A percentile compares a stretch with the other conserved stretches of the same genome.
Conservation (phyloP, 2,329 filamentous ascomycete genomes). For the Neopestalotiopsis rosae region DNA sequence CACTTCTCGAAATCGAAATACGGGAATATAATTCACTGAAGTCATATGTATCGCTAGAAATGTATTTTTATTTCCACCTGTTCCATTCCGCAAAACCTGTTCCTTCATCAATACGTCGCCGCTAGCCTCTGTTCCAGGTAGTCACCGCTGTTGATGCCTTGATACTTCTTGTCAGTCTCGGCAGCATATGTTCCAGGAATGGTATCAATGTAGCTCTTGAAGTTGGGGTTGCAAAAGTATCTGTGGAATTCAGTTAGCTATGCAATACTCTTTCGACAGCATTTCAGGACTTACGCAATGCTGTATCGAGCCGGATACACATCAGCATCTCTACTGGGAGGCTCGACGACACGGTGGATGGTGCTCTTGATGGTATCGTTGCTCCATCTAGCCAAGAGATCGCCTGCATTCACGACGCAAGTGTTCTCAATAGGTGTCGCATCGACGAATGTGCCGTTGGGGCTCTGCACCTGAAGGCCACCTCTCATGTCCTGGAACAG, state of each 20-base stretch:
- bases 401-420: constrained; percentile 46
- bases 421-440: constrained; percentile 57
- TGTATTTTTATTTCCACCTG: neutral
- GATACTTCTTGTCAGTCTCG: constrained; percentile 77
- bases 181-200: constrained; percentile 76
- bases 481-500: constrained; percentile 65
- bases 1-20: too few species aligned
- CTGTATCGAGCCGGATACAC: constrained; percentile 81
- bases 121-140: constrained; percentile 81
- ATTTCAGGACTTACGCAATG: constrained; percentile 77
- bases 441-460: constrained; percentile 79
- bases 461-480: constrained; percentile 67
- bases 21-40: too few species aligned
- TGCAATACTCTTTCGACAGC: too few species aligned
- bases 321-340: constrained; percentile 62
- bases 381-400: constrained; percentile 85
- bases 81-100: neutral
- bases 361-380: constrained; percentile 93
- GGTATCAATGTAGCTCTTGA: constrained; percentile 75
- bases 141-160: constrained; percentile 76
- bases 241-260: constrained; percentile 36
- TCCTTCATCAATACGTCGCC: constrained; percentile 66
- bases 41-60: neutral
- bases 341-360: constrained; percentile 88
- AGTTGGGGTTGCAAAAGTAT: constrained; percentile 91